A percentile compares a stretch with the other conserved stretches of the same genome.
These are phyloP conservation scores for Alternaria gansuensis DNA, from an alignment of 2,329 filamentous ascomycete species.

Conservation along the genomic window DNA sequence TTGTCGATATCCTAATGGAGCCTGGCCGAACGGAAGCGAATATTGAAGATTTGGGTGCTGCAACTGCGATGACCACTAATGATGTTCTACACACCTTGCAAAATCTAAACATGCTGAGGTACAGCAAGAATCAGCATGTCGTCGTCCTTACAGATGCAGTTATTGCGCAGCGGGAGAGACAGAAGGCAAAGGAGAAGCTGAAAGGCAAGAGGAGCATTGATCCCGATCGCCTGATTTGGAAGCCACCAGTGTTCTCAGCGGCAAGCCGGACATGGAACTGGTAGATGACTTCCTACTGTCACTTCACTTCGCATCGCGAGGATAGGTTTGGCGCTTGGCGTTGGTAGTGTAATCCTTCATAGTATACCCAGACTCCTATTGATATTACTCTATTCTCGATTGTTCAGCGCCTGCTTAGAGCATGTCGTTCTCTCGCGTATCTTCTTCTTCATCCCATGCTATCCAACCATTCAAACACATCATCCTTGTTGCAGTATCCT, in stretches of 20 bases:
- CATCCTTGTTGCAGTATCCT: constrained; percentile 1
- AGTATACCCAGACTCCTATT: constrained; percentile 2
- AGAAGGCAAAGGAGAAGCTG: constrained; percentile 79
- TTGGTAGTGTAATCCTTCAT: background rate
- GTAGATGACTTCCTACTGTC: constrained; percentile 57
- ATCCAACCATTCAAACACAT: constrained; percentile 3
- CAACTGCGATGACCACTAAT: constrained; percentile 93
- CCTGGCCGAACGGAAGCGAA: constrained; percentile 72
- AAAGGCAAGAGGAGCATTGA: constrained; percentile 83
- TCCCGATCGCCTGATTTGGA: constrained; percentile 85
- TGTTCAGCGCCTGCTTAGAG: background rate
- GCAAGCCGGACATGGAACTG: constrained; percentile 94
- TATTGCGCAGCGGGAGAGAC: constrained; percentile 71
- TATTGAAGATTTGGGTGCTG: constrained; percentile 81
- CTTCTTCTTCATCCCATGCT: background rate
- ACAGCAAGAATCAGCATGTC: constrained; percentile 96
- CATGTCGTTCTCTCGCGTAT: background rate
- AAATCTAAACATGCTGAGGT: constrained; percentile 92
- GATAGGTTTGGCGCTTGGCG: constrained; percentile 3
- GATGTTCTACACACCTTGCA: constrained; percentile 96
- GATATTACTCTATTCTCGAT: background rate
- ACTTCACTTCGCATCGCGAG: background rate
- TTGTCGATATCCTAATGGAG: constrained; percentile 83
- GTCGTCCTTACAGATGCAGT: constrained; percentile 89
- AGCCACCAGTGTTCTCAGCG: constrained; percentile 92